These are phyloP conservation scores for Monosporascus ibericus DNA, from an alignment of 2,329 filamentous ascomycete genomes.

Conservation along the genomic window DNA sequence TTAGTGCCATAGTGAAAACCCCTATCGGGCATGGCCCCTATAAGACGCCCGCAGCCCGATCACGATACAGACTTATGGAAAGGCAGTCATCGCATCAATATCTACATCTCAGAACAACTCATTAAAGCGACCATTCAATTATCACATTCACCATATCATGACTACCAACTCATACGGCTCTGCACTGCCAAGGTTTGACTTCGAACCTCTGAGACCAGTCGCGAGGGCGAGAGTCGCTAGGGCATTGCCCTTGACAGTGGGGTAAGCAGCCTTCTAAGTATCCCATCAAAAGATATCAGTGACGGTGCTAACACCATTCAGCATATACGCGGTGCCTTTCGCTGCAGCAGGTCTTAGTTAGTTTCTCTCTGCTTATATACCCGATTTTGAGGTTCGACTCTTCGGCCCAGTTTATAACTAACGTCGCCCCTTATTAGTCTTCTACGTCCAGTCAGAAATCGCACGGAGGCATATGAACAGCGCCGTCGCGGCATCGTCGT, in stretches of 20 bases:
- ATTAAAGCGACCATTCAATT: not conserved
- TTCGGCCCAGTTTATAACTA: not conserved
- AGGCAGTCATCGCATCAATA: not conserved
- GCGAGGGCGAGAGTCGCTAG: not conserved
- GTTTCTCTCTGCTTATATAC: not conserved
- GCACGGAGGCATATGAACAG: not conserved
- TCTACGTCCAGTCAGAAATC: not conserved
- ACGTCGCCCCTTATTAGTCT: not conserved
- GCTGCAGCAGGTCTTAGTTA: not conserved
- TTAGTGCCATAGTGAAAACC: not conserved
- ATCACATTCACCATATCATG: not conserved
- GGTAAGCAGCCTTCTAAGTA: not conserved
- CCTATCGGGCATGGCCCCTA: not conserved
- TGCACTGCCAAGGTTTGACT: not conserved
- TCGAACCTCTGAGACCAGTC: not conserved
- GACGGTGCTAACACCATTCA: not conserved
- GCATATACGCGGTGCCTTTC: not conserved
- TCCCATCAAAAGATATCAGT: not conserved
- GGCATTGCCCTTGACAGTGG: not conserved
- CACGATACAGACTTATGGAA: not conserved
- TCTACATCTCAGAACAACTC: not conserved
- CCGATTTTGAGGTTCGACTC: not conserved
- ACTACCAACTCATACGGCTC: not conserved
- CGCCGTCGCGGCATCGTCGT: not conserved
- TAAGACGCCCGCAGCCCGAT: not conserved